Base-by-base conservation (phyloP, 208 protist genomes). In the Wallacemonas sp. region DNA sequence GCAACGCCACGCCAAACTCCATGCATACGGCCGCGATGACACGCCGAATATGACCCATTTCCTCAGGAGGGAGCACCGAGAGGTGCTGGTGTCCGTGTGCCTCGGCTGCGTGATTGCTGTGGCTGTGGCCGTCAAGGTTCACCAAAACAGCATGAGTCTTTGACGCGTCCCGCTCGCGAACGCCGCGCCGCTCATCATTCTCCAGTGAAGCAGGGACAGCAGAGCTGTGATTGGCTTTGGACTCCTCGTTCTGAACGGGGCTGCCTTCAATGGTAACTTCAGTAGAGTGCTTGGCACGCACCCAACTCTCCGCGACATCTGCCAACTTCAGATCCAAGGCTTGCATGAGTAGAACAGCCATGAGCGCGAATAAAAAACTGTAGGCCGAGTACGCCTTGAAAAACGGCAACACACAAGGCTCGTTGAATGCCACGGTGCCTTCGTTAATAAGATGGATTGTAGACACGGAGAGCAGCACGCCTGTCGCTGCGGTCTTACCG, bases 1-100 rank as follows among this genome's bases (percentile, higher is more conserved):
- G 85, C 38, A 86, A 54, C 22, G 82, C 79, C 30, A 86, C 64
- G 26, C 81, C 80, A 39, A 86, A 80, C 62, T 86, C 82, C 39
- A 88, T 59, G 26, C 86, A 51, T 24, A 88, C 33, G 2, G 77
- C 80, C 0, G 80, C 77, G 8, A 86, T 53, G 17, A 70, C 33
- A 30, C 68, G 67, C 62, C 69, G 71, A 26, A 61, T 38, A 1
- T 4, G 11, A 2, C 61, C 33, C 41, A 41, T 46, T 41, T 62
- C 58, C 55, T 73, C 49, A 5, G 53, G 55, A 19, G 70, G 59
- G 22, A 65, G 47, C 36, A 69, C 27, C 1, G 62, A 47, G 8
- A 19, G 11, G 30, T 51, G 28, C 44, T 56, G 27, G 22, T 39
- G 41, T 6, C 47, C 38, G 27, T 28, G 31, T 1, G 12, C 45